These are phyloP conservation scores for Tillandsia fasciculata DNA, from an alignment of 176 grass and related monocot species.

Conservation along the genomic window DNA sequence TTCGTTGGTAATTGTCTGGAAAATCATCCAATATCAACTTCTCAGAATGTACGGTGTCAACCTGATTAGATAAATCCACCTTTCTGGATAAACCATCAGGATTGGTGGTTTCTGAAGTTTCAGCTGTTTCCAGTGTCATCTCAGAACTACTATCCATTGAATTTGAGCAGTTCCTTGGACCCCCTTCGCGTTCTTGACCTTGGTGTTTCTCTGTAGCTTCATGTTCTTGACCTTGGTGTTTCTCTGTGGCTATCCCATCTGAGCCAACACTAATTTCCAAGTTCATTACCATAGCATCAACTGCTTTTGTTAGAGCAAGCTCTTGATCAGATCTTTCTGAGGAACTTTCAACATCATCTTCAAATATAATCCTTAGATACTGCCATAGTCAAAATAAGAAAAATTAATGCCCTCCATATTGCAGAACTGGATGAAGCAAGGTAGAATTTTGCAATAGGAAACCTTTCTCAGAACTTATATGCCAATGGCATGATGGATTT, in stretches of 20 bases:
- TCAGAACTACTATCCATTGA: not conserved
- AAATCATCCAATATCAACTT: conserved; percentile 21
- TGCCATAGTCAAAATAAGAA: conserved; percentile 19
- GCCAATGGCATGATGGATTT: not conserved
- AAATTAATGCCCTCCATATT: not conserved
- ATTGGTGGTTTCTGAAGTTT: conserved; percentile 13
- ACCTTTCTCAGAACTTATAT: not conserved
- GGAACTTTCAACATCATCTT: conserved; percentile 61
- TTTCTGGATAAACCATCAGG: conserved; percentile 6
- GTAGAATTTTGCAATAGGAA: not conserved
- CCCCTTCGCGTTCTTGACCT: not conserved
- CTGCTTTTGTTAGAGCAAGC: conserved; percentile 65
- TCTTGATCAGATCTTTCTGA: conserved; percentile 64
- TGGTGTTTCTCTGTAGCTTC: conserved; percentile 14
- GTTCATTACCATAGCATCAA: conserved; percentile 80
- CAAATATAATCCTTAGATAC: conserved; percentile 71
- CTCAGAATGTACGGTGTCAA: conserved; percentile 5
- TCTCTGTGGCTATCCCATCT: conserved; percentile 14
- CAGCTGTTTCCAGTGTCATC: not conserved
- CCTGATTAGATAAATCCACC: conserved; percentile 1
- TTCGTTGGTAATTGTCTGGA: conserved; percentile 47
- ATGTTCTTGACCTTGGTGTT: not conserved
- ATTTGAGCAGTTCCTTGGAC: not conserved
- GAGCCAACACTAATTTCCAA: conserved; percentile 24
- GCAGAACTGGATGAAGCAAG: not conserved